Evolutionary conservation across 805 yeast species (phyloP).

Genomic region (Candida golubevii): DNA sequence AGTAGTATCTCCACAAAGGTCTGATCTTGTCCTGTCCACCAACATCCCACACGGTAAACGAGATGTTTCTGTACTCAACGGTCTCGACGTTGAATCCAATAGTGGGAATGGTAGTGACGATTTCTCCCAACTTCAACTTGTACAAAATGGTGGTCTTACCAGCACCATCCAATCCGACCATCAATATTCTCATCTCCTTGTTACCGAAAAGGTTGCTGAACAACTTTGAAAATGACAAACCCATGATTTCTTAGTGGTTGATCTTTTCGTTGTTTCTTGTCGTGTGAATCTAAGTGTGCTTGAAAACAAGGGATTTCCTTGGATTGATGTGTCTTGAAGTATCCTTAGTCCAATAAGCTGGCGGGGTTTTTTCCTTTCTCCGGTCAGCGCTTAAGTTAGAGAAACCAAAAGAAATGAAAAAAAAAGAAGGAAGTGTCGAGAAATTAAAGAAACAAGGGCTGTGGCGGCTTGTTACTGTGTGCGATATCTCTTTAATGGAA

Average conservation of each 20-base stretch:
- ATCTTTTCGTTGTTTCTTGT: too few relatives aligned
- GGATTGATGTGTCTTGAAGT: neutral
- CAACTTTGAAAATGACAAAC: slow-evolving; percentile 90
- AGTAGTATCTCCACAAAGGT: slow-evolving; percentile 98
- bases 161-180: slow-evolving; percentile 98
- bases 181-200: slow-evolving; percentile 95
- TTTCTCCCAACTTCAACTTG: slow-evolving; percentile 92
- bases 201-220: slow-evolving; percentile 94
- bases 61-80: slow-evolving; percentile 93
- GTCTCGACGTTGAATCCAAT: slow-evolving; percentile 97
- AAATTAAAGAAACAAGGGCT: neutral
- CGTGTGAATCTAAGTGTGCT: too few relatives aligned
- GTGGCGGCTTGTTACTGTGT: neutral
- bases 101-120: slow-evolving; percentile 94
- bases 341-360: neutral
- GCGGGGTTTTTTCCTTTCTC: neutral
- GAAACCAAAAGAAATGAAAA: neutral
- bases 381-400: neutral
- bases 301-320: neutral
- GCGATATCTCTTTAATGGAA: neutral
- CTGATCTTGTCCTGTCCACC: slow-evolving; percentile 99
- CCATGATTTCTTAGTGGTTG: slow-evolving; percentile 48
- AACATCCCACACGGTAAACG: slow-evolving; percentile 98
- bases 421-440: neutral
- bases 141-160: slow-evolving; percentile 97